These are phyloP conservation scores for Kingdonia uniflora DNA, from an alignment of 164 flowering plant genomes.

Conservation along the genomic window DNA sequence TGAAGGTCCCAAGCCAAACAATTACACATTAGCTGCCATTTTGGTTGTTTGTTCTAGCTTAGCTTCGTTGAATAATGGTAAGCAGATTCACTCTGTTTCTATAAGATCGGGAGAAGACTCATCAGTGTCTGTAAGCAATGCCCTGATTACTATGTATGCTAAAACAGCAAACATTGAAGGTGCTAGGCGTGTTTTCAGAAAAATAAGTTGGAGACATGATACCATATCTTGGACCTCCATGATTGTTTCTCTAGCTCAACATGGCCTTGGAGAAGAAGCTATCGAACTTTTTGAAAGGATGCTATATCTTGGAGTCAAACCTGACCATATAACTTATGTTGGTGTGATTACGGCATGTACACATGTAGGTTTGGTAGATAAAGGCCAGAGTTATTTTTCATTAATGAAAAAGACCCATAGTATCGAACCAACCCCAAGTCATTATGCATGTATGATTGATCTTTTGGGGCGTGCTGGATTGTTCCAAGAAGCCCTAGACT, in stretches of 20 bases:
- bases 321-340: constrained; percentile 86
- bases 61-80: constrained; percentile 64
- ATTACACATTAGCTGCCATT: constrained; percentile 60
- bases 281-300: constrained; percentile 58
- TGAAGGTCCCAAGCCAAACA: constrained; percentile 70
- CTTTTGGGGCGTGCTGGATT: constrained; percentile 76
- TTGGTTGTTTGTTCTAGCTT: constrained; percentile 60
- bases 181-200: constrained; percentile 46
- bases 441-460: constrained; percentile 83
- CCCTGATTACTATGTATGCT: constrained; percentile 71
- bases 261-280: constrained; percentile 70
- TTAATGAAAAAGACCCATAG: constrained; percentile 45
- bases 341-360: constrained; percentile 85
- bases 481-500: constrained; percentile 49
- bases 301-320: constrained; percentile 39
- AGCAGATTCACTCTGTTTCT: constrained; percentile 58
- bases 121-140: constrained; percentile 64
- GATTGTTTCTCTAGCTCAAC: constrained; percentile 79
- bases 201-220: constrained; percentile 28
- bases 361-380: constrained; percentile 60
- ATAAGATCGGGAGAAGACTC: constrained; percentile 40
- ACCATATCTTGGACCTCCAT: constrained; percentile 84
- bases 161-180: constrained; percentile 51
- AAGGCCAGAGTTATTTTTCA: constrained; percentile 42
- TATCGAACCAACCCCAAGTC: constrained; percentile 60